Base-by-base conservation (phyloP, 2,329 filamentous ascomycete species). In the Talaromyces atroroseus region DNA sequence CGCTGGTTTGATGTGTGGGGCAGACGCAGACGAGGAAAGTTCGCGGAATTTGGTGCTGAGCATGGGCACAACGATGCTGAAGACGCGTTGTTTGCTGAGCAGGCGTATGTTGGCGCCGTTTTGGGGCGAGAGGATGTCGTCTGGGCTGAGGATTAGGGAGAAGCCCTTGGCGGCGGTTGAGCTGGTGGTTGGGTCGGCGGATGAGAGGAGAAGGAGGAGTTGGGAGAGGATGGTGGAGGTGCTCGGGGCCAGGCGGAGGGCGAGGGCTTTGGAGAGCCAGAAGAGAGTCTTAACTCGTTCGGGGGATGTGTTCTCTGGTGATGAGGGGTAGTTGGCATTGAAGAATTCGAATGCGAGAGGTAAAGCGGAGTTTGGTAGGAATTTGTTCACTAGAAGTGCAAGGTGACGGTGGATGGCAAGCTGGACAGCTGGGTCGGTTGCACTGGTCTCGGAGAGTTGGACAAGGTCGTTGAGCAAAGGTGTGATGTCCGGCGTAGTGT, bases 71-170 rank as follows among this genome's bases (percentile, higher is more conserved):
- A 84, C 74, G 16, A 82, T 79, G 29, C 77, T 78, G 70, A 88
- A 87, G 42, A 81, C 77, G 59, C 82, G 83, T 63, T 88, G 85
- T 64, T 84, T 85, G 61, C 82, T 80, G 2, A 88, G 74, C 3
- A 83, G 75, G 3, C 84, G 81, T 38, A 87, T 79, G 18, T 78
- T 77, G 59, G 83, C 85, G 59, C 83, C 79, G 62, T 87, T 87
- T 38, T 77, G 71, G 58, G 81, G 78, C 12, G 77, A 82, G 36
- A 88, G 71, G 21, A 87, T 72, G 59, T 85, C 82, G 61, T 86
- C 83, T 2, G 82, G 77, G 24, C 81, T 75, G 5, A 87, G 76
- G 2, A 88, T 76, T 8, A 80, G 80, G 14, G 77, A 70, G 63
- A 88, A 87, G 24, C 81, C 79, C 49, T 78, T 77, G 1, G 84